Evolutionary conservation across 352 stramenopile genomes (phyloP).

Genomic region (Phytophthora europaea): DNA sequence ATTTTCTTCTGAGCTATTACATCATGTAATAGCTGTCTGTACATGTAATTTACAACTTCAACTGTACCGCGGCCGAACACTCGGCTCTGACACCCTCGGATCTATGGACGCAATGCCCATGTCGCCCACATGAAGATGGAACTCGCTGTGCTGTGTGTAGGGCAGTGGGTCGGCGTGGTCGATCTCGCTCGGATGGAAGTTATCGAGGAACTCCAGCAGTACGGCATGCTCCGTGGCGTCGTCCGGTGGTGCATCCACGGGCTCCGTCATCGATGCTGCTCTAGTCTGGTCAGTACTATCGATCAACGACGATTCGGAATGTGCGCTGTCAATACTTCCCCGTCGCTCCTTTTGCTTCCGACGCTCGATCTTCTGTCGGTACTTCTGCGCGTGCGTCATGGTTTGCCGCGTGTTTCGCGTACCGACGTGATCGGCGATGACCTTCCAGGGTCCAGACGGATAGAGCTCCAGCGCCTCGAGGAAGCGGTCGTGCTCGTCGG

Average conservation of each 20-base stretch:
- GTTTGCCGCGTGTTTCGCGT: conserved; percentile 39
- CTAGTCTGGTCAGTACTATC: background rate
- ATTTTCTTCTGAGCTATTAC: background rate
- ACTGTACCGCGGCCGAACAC: conserved; percentile 9
- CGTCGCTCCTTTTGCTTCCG: conserved; percentile 12
- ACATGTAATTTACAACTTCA: too few species aligned
- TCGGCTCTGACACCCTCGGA: conserved; percentile 1
- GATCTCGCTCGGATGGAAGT: conserved; percentile 35
- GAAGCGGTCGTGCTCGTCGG: conserved; percentile 49
- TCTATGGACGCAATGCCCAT: background rate
- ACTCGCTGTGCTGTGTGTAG: conserved; percentile 17
- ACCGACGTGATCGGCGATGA: conserved; percentile 39
- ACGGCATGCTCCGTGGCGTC: conserved; percentile 27
- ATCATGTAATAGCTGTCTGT: too few species aligned
- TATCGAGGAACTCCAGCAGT: conserved; percentile 33
- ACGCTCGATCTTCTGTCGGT: conserved; percentile 44
- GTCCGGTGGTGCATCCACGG: background rate
- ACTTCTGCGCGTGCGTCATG: conserved; percentile 56
- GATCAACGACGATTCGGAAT: conserved; percentile 12
- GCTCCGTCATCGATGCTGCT: conserved; percentile 17
- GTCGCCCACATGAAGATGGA: conserved; percentile 3
- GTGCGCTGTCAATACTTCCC: conserved; percentile 10
- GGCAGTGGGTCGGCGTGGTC: conserved; percentile 25
- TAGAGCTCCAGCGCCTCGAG: conserved; percentile 45
- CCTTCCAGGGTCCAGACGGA: conserved; percentile 39